Evolutionary conservation across 169 alveolate genomes (phyloP).

Genomic region (Eimeria tenella): DNA sequence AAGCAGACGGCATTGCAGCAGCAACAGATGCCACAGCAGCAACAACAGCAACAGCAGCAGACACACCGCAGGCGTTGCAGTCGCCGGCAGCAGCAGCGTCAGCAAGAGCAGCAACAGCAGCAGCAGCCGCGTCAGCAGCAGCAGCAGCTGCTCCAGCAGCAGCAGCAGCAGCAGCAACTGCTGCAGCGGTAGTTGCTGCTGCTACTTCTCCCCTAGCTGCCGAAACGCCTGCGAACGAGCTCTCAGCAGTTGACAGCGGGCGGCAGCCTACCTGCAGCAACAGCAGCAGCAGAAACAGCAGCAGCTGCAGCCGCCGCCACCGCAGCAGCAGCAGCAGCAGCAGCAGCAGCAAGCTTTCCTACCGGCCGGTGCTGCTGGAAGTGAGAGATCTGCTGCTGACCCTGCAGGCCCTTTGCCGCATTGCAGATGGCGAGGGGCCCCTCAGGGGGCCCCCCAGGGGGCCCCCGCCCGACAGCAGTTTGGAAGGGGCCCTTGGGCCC

Average conservation of each 20-base stretch:
- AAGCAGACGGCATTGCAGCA: not conserved
- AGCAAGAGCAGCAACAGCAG: not conserved
- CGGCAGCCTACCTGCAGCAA: not conserved
- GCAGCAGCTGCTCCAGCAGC: not conserved
- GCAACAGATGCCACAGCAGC: not conserved
- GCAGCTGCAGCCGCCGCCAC: not conserved
- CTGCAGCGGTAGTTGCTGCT: not conserved
- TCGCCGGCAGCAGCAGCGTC: not conserved
- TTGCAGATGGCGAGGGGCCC: not conserved
- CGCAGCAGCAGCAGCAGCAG: not conserved
- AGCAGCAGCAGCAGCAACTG: not conserved
- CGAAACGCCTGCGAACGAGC: too few species aligned
- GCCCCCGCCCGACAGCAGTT: not conserved
- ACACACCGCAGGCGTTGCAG: not conserved
- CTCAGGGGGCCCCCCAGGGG: not conserved
- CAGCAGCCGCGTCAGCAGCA: not conserved
- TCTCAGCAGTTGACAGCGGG: too few species aligned
- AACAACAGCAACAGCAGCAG: not conserved
- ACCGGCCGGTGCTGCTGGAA: not conserved
- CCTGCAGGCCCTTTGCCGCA: constrained; percentile 19
- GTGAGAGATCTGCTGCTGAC: constrained; percentile 6
- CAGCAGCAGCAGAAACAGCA: constrained; percentile 14
- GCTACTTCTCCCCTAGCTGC: not conserved
- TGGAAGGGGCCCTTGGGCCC: not conserved
- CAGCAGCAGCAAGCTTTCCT: constrained; percentile 6